Base-by-base conservation (phyloP, 1,284 basidiomycete species). In the Moesziomyces globuligerus region DNA sequence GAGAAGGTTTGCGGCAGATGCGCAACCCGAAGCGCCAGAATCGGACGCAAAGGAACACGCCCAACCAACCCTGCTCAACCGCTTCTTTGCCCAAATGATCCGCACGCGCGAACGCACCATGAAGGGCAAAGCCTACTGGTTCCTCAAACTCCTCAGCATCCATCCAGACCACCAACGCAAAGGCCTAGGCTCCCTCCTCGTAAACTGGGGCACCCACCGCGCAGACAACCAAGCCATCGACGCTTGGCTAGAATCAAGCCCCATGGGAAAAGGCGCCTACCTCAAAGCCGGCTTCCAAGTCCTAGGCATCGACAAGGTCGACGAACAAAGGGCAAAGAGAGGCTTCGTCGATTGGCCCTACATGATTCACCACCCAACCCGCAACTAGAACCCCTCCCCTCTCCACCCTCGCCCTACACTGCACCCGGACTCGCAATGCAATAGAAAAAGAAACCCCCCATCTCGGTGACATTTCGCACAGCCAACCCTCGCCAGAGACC, bases 261-360 rank as follows among this genome's bases (percentile, higher is more conserved):
- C 66, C 7, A 59, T 59, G 54, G 66, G 59, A 1, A 55, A 47
- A 42, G 29, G 38, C 5, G 29, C 51, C 2, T 62, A 69, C 23
- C 43, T 64, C 18, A 59, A 56, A 18, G 45, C 47, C 1, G 66
- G 66, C 1, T 69, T 69, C 38, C 49, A 20, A 26, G 24, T 64
- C 9, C n/a, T 55, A 6, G 55, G 48, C 4, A 36, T 51, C 15
- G 59, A 69, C 17, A 25, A 20, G 9, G 10, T 64, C 5, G 36
- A 49, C 3, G 55, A 62, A 17, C 11, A 18, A 7, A 39, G 44
- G 9, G 58, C 55, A 0, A n/a, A 50, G 17, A 42, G 13, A 0
- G 66, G 55, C 0, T 55, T 38, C 38, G 36, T 64, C 3, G 54
- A 64, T 6, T 69, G 59, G 66, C 66, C 66, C 0, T 59, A 52